Percentiles rank a stretch among this genome's conserved stretches.
Evolutionary conservation across 305 asterid genomes (phyloP).

Genomic region (Rubia peregrina): DNA sequence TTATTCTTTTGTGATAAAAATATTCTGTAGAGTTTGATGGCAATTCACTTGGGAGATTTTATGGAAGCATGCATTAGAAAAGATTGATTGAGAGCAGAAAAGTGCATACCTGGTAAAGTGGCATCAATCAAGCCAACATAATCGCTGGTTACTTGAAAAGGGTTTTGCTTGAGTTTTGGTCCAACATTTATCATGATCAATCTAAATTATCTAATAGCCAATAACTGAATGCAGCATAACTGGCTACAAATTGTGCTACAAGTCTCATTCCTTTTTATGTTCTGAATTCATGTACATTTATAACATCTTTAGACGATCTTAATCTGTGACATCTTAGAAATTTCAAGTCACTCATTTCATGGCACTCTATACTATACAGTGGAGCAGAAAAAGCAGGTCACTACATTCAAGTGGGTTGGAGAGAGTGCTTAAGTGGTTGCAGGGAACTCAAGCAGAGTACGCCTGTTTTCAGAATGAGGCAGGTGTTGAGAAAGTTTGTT

Average conservation of each 20-base stretch:
- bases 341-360: constrained; percentile 11
- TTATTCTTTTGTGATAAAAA: background rate
- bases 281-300: background rate
- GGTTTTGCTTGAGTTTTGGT: background rate
- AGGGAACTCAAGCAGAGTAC: constrained; percentile 45
- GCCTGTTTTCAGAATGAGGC: constrained; percentile 44
- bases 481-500: constrained; percentile 39
- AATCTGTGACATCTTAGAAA: background rate
- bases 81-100: background rate
- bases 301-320: background rate
- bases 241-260: background rate
- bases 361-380: constrained; percentile 36
- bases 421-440: constrained; percentile 70
- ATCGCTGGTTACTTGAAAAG: background rate
- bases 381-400: constrained; percentile 85
- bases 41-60: background rate
- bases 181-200: background rate
- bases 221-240: background rate
- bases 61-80: background rate
- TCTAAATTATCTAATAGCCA: background rate
- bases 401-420: constrained; percentile 86
- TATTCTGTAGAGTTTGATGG: background rate
- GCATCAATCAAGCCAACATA: too few species aligned
- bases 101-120: background rate
- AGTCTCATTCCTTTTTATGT: background rate